phyloP scores from a whole-genome alignment of 1,284 basidiomycete species.

The Tilletia horrida region DNA sequence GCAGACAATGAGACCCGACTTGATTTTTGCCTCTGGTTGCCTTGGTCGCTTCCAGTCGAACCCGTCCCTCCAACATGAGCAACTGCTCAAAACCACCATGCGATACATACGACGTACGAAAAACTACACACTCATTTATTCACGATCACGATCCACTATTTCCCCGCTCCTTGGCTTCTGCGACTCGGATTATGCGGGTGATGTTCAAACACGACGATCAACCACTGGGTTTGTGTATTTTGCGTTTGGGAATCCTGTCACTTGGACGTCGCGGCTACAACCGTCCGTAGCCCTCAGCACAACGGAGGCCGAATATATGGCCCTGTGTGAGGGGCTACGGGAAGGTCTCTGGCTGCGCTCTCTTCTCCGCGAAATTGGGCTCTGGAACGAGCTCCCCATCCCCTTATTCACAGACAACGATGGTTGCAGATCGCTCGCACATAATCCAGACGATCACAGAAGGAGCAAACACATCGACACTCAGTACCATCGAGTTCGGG shows the following conservation, averaged over 20 bases:
- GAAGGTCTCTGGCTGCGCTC: neutral
- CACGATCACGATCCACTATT: neutral
- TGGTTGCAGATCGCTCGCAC: neutral
- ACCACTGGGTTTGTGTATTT: conserved; percentile 2
- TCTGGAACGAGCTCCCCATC: neutral
- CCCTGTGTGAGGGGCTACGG: neutral
- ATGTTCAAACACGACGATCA: neutral
- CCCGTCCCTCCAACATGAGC: neutral
- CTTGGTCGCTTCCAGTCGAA: neutral
- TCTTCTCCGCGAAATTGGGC: neutral
- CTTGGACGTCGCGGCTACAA: neutral
- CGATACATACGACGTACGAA: neutral
- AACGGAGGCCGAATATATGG: conserved; percentile 7
- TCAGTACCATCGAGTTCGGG: neutral
- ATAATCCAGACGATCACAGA: neutral
- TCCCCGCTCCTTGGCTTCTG: neutral
- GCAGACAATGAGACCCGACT: neutral
- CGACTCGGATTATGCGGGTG: neutral
- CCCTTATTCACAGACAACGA: neutral
- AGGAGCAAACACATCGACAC: conserved; percentile 3
- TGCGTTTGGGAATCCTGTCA: neutral
- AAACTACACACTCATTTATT: too few species aligned
- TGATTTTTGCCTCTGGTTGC: neutral
- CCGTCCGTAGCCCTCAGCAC: neutral
- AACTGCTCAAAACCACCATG: neutral